phyloP scores from a whole-genome alignment of 768 basidiomycete genomes.

The Filobasidium floriforme region DNA sequence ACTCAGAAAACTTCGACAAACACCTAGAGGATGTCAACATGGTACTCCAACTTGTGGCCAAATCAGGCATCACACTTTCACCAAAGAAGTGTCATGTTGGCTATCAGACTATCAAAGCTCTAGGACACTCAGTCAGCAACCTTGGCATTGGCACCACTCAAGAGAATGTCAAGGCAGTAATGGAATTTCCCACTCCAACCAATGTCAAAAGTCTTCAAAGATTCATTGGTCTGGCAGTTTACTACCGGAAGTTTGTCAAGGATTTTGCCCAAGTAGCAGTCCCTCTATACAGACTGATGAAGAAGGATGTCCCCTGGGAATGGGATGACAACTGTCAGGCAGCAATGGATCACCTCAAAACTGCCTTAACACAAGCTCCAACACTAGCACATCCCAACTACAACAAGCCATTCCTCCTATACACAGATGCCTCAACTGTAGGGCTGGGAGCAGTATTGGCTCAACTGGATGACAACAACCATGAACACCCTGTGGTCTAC shows the following conservation, averaged over 20 bases:
- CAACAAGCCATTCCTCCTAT: neutral
- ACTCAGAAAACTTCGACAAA: constrained; percentile 8
- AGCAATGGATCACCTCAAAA: constrained; percentile 19
- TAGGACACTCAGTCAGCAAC: constrained; percentile 16
- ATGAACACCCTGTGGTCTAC: constrained; percentile 19
- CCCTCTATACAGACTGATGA: constrained; percentile 20
- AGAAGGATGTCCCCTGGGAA: constrained; percentile 15
- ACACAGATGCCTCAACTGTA: constrained; percentile 16
- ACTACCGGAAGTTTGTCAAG: too few species aligned
- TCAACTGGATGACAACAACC: constrained; percentile 10
- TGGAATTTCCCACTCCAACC: constrained; percentile 31
- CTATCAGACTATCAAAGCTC: constrained; percentile 15
- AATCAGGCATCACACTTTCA: constrained; percentile 17
- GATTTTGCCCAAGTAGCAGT: constrained; percentile 23
- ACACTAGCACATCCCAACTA: constrained; percentile 16
- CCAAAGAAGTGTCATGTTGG: constrained; percentile 15
- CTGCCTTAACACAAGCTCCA: neutral
- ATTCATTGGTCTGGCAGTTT: constrained; percentile 29
- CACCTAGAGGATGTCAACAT: constrained; percentile 35
- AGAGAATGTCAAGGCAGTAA: constrained; percentile 10
- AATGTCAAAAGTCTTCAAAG: constrained; percentile 23
- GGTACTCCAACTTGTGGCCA: constrained; percentile 10
- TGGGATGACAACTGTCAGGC: constrained; percentile 9
- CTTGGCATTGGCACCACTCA: constrained; percentile 12
- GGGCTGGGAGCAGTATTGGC: constrained; percentile 18